Conservation (phyloP, 257 asterid species). For the Paulownia fortunei region DNA sequence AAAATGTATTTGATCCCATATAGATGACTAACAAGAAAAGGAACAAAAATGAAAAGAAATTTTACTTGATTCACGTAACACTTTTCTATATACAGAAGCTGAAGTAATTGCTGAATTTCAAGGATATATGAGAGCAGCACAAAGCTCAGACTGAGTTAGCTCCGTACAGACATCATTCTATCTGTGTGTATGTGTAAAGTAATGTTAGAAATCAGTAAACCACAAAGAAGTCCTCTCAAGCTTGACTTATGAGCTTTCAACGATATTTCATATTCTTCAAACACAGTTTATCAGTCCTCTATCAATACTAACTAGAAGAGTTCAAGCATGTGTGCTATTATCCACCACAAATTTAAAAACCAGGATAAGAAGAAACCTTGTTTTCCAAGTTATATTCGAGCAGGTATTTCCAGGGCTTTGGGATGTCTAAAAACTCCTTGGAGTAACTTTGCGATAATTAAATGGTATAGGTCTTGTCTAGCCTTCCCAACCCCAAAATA, state of each 20-base stretch:
- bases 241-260: background rate
- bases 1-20: background rate
- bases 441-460: too few species aligned
- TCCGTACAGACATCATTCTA: background rate
- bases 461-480: too few species aligned
- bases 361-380: slow-evolving; percentile 12
- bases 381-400: background rate
- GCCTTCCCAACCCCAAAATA: too few species aligned
- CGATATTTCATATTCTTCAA: background rate
- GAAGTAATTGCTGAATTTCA: slow-evolving; percentile 8
- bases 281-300: background rate
- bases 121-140: slow-evolving; percentile 1
- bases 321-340: slow-evolving; percentile 7
- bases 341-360: too few species aligned
- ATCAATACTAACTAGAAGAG: background rate
- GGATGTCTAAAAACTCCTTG: too few species aligned
- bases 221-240: background rate
- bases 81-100: background rate
- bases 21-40: slow-evolving; percentile 6
- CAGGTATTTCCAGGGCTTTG: background rate
- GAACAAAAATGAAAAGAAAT: background rate
- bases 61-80: background rate
- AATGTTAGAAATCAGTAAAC: background rate
- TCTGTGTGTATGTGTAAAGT: background rate
- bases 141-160: slow-evolving; percentile 7